Evolutionary conservation across 257 asterid species (phyloP), one percentile per base, ranked within the genome.

Genomic region (Mentha longifolia): DNA sequence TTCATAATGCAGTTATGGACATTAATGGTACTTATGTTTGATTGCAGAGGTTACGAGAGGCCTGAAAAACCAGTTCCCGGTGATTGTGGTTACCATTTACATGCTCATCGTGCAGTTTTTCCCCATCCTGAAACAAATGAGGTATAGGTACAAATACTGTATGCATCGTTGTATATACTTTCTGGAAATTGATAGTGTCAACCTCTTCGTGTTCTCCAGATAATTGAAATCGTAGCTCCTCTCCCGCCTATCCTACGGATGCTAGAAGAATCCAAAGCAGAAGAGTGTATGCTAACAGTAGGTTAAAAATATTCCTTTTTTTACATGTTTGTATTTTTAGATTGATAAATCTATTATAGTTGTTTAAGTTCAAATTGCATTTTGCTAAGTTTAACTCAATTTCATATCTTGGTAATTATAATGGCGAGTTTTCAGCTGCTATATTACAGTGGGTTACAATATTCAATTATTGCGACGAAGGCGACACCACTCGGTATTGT

Each of bases 21-120:
- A 58, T 3, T 75, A 41, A 70, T 37, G n/a, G n/a, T 49, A 1
- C 49, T 59, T 65, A 43, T 8, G 46, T 69, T 77, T 80, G 62
- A 56, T 71, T 59, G 71, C 77, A 94, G 99, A 59, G 99, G 98
- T 50, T 91, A 88, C 49, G 84, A 70, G 65, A 89, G 88, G 71
- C 99, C 99, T 25, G 93, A 67, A 70, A 89, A 85, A 72, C 97
- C 99, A 45, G 97, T 95, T 83, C 99, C 98, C 14, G 99, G 99
- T 45, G 99, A 95, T 74, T 92, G 94, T 68, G 99, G 99, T 70
- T 95, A 95, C 81, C 86, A 89, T 77, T 76, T 95, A 83, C 99
- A 95, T 65, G 98, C 99, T 13, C 98, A 95, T 78, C 88, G 56
- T 41, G 58, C 87, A 50, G 73, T 71, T 71, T 85, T 95, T 74